Percentiles rank a stretch among this genome's conserved stretches.
phyloP scores from a whole-genome alignment of 805 yeast species.

The Lipomyces mesembrius region DNA sequence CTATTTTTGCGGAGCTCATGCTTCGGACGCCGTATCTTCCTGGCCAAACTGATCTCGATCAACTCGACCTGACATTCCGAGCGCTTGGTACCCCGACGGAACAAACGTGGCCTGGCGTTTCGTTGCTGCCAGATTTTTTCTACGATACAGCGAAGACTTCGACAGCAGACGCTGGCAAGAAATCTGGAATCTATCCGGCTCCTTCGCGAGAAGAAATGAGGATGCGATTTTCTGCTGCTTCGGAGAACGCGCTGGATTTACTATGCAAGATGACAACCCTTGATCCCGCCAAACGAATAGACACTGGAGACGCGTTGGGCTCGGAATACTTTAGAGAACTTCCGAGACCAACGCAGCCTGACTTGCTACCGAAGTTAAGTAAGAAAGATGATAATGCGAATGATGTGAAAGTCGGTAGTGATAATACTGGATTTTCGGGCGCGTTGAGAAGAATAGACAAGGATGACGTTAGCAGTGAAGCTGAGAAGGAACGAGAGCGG shows the following conservation, averaged over 20 bases:
- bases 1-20: slow-evolving; percentile 95
- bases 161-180: slow-evolving; percentile 20
- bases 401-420: slow-evolving; percentile 15
- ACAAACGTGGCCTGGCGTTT: slow-evolving; percentile 86
- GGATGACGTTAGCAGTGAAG: slow-evolving; percentile 7
- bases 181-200: slow-evolving; percentile 30
- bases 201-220: slow-evolving; percentile 86
- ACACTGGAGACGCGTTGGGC: slow-evolving; percentile 87
- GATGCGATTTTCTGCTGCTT: slow-evolving; percentile 67
- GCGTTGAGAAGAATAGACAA: slow-evolving; percentile 7
- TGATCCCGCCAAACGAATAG: slow-evolving; percentile 91
- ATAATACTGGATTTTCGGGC: slow-evolving; percentile 11
- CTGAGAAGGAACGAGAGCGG: slow-evolving; percentile 5
- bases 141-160: slow-evolving; percentile 56
- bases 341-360: slow-evolving; percentile 33
- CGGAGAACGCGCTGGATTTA: slow-evolving; percentile 80
- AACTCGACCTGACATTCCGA: slow-evolving; percentile 87
- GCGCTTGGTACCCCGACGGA: slow-evolving; percentile 97
- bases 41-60: slow-evolving; percentile 88
- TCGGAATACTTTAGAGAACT: slow-evolving; percentile 71
- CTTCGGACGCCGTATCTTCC: slow-evolving; percentile 93
- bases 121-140: slow-evolving; percentile 78
- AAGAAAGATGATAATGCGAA: slow-evolving; percentile 1
- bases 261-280: slow-evolving; percentile 55
- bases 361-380: slow-evolving; percentile 25